Conservation (phyloP, 345 rosid genomes). For the Erucastrum elatum region DNA sequence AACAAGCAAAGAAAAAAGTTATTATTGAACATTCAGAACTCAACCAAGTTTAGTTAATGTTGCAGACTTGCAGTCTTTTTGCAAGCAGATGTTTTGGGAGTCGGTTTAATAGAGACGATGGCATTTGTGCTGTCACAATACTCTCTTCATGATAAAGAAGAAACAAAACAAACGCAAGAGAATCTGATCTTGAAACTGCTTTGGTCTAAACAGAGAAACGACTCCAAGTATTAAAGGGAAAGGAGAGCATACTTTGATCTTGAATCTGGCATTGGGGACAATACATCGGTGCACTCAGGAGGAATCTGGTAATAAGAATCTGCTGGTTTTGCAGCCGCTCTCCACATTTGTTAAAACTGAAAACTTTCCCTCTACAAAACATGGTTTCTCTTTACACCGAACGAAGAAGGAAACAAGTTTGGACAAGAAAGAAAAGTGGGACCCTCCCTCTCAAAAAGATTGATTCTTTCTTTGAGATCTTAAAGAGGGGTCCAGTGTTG, state of each 20-base stretch:
- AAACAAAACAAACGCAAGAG: background rate
- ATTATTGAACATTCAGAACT: background rate
- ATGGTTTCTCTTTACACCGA: background rate
- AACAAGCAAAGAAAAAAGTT: conserved; percentile 13
- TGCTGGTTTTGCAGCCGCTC: conserved; percentile 61
- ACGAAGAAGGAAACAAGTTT: conserved; percentile 4
- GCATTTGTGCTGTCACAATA: too few species aligned
- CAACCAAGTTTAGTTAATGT: background rate
- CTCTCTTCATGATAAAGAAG: background rate
- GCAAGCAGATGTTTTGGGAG: background rate
- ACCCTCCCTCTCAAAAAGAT: conserved; percentile 30
- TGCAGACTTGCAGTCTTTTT: conserved; percentile 9
- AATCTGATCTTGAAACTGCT: too few species aligned
- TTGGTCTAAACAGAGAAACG: background rate
- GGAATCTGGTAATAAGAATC: conserved; percentile 93
- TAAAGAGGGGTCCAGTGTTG: conserved; percentile 23
- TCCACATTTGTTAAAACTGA: conserved; percentile 62
- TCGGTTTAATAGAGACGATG: too few species aligned
- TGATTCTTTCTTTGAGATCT: background rate
- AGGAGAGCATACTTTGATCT: conserved; percentile 68
- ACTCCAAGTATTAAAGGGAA: background rate
- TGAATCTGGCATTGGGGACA: conserved; percentile 73
- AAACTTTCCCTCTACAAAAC: conserved; percentile 16
- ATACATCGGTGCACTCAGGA: conserved; percentile 81
- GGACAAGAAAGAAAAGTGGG: conserved; percentile 21